Evolutionary conservation across 208 protist genomes (phyloP).

Genomic region (Crithidia sp.): DNA sequence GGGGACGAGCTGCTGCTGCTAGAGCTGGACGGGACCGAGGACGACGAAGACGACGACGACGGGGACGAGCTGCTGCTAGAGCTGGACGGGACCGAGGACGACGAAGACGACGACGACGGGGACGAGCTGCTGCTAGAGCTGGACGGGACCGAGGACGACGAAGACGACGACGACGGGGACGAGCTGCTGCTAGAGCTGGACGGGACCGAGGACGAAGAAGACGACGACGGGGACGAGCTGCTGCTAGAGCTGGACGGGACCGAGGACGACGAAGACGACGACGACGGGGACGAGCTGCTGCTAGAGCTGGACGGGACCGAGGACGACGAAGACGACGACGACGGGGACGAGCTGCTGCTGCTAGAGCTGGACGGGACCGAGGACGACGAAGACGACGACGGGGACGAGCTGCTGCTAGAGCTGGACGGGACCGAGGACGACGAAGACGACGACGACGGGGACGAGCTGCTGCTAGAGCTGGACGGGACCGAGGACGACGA

Average conservation of each 20-base stretch:
- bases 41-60: constrained; percentile 17
- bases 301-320: background rate
- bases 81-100: background rate
- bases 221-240: constrained; percentile 3
- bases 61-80: background rate
- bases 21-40: background rate
- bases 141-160: constrained; percentile 4
- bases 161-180: constrained; percentile 11
- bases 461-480: background rate
- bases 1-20: background rate
- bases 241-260: too few species aligned
- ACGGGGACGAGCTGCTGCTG: background rate
- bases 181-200: background rate
- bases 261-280: constrained; percentile 17
- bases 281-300: background rate
- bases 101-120: constrained; percentile 16
- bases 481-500: background rate
- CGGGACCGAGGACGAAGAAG: background rate
- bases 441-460: constrained; percentile 14
- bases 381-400: background rate
- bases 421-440: too few species aligned
- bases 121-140: background rate
- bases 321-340: constrained; percentile 17
- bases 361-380: background rate
- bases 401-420: too few species aligned